Conservation (phyloP, 805 yeast species). For the Yamadazyma scolyti region DNA sequence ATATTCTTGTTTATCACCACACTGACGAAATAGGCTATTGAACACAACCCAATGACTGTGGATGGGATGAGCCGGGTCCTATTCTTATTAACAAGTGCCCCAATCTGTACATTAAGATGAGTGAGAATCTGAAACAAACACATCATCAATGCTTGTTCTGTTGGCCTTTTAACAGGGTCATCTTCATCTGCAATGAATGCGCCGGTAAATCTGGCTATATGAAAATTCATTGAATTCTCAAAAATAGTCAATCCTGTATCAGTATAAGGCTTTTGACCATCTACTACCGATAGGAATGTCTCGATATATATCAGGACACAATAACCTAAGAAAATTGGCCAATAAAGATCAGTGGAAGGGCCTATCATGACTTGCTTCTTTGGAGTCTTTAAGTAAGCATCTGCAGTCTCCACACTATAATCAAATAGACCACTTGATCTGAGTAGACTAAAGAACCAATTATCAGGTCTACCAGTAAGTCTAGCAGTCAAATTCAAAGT, state of each 20-base stretch:
- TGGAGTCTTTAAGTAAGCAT: constrained; percentile 28
- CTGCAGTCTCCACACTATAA: constrained; percentile 18
- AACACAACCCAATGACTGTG: constrained; percentile 51
- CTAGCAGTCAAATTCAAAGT: constrained; percentile 24
- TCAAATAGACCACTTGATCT: constrained; percentile 15
- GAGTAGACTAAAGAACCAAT: constrained; percentile 13
- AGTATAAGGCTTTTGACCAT: constrained; percentile 52
- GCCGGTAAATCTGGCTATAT: constrained; percentile 53
- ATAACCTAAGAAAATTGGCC: constrained; percentile 55
- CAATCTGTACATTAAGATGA: constrained; percentile 59
- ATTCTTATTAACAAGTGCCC: constrained; percentile 52
- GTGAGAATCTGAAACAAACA: constrained; percentile 55
- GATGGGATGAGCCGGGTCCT: constrained; percentile 62
- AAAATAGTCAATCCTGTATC: constrained; percentile 71
- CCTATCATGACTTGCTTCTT: constrained; percentile 30
- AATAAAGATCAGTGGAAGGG: constrained; percentile 51
- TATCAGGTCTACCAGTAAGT: constrained; percentile 9
- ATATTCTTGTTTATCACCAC: constrained; percentile 39
- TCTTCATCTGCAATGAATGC: constrained; percentile 20
- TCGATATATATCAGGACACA: constrained; percentile 65
- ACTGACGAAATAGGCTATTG: constrained; percentile 41
- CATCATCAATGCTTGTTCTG: constrained; percentile 48
- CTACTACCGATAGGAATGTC: constrained; percentile 56
- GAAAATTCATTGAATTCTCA: constrained; percentile 74
- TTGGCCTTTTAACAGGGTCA: constrained; percentile 34